Percentiles rank a stretch among this genome's conserved stretches.
These are phyloP conservation scores for Rhizopogon roseolus DNA, from an alignment of 768 basidiomycete genomes.

Conservation along the genomic window DNA sequence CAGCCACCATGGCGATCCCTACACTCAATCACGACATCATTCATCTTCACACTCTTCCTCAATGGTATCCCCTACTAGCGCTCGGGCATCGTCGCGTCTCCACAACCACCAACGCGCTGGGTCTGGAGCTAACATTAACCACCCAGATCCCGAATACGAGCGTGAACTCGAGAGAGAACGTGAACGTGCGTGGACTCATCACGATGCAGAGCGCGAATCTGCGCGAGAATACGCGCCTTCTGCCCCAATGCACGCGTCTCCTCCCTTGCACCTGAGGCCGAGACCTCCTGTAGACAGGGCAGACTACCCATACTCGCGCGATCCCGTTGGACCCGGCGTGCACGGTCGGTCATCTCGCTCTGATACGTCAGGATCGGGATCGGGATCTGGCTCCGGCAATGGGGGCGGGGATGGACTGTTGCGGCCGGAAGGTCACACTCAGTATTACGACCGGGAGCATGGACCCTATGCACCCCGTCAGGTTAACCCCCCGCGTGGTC, in stretches of 20 bases:
- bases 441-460: conserved; percentile 47
- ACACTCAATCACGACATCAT: conserved; percentile 27
- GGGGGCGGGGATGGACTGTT: conserved; percentile 42
- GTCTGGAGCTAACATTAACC: conserved; percentile 52
- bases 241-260: conserved; percentile 34
- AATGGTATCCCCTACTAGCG: conserved; percentile 28
- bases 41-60: conserved; percentile 30
- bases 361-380: conserved; percentile 54
- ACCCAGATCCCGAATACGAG: conserved; percentile 28
- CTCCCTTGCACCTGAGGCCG: conserved; percentile 34
- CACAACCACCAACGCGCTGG: conserved; percentile 69
- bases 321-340: conserved; percentile 23
- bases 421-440: conserved; percentile 47
- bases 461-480: conserved; percentile 47
- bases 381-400: conserved; percentile 34
- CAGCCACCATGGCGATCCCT: conserved; percentile 29
- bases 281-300: conserved; percentile 27
- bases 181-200: conserved; percentile 34
- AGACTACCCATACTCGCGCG: conserved; percentile 27
- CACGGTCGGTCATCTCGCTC: conserved; percentile 45
- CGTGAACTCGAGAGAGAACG: conserved; percentile 48
- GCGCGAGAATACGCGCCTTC: conserved; percentile 26
- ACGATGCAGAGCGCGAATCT: conserved; percentile 35
- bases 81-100: conserved; percentile 35
- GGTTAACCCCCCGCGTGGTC: conserved; percentile 33